Base-by-base conservation (phyloP, 2,329 filamentous ascomycete species). In the Achaetomium macrosporum region DNA sequence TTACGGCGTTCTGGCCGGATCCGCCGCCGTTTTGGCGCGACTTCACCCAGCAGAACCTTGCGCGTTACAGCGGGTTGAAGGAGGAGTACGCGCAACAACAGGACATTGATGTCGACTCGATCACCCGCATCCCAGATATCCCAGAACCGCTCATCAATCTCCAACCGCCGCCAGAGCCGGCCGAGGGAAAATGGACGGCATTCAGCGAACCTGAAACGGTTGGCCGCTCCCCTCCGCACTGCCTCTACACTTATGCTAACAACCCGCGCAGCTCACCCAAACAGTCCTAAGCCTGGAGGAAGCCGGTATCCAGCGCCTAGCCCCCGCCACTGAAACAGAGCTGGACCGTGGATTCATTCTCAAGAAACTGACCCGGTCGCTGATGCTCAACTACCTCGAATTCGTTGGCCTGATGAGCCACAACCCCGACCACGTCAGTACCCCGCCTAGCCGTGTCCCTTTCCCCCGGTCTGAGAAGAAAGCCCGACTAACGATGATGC, bases 11-110 rank as follows among this genome's bases (percentile, higher is more conserved):
- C 39, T 96, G 90, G 67, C 92, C 93, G 20, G 82, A 87, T 48
- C 93, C 93, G 25, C 93, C 93, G 25, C 84, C 86, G 1, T 95
- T 96, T 72, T 97, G 88, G 84, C 85, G 86, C 61, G 79, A 88
- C 67, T 97, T 97, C 71, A 96, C 89, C 0, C 69, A 82, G 3
- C 82, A 86, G 29, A 95, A 92, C 65, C 64, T 88, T 48, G 71
- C 80, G 13, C 82, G 81, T 4, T 70, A 79, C 50, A 68, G 72
- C 6, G 67, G 71, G 19, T 61, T 80, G 13, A 73, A 71, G 47
- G 67, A 68, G 42, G 62, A 71, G 1, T 66, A 73, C 53, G 65
- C 70, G 30, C 66, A 68, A 11, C 62, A 65, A 11, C 56, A 66
- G 55, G 64, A 61, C 40, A 53, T 59, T 45, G 55, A 42, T 19